Percentiles rank a stretch among this genome's conserved stretches.
phyloP scores from a whole-genome alignment of 1,139 yeast genomes.

The Cylindricascospora bacillispora region DNA sequence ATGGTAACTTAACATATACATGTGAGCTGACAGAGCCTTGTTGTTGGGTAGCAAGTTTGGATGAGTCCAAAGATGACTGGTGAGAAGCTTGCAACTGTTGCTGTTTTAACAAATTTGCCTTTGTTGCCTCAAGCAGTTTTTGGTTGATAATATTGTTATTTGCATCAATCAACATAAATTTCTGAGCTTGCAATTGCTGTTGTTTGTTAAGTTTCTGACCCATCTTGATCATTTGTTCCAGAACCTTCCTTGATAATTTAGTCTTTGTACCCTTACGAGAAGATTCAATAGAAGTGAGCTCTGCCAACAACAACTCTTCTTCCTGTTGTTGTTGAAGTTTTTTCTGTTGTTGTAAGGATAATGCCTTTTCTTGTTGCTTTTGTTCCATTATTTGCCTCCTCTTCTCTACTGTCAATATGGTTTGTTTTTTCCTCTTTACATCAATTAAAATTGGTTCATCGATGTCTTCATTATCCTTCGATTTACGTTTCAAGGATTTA shows the following conservation, averaged over 20 bases:
- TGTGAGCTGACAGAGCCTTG: constrained; percentile 32
- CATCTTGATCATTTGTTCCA: constrained; percentile 13
- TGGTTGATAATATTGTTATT: not conserved
- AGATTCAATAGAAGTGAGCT: constrained; percentile 6
- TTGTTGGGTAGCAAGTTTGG: constrained; percentile 11
- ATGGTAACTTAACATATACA: constrained; percentile 77
- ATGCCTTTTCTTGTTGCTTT: constrained; percentile 12
- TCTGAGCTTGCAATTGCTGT: constrained; percentile 5
- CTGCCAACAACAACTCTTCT: constrained; percentile 7
- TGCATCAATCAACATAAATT: not conserved
- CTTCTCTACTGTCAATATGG: constrained; percentile 22
- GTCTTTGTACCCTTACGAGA: constrained; percentile 8
- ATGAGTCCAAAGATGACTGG: constrained; percentile 6
- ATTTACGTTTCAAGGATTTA: constrained; percentile 64
- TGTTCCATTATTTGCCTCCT: constrained; percentile 9
- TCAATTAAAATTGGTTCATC: constrained; percentile 32
- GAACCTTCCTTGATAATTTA: constrained; percentile 12
- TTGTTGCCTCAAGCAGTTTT: constrained; percentile 3
- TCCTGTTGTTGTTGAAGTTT: constrained; percentile 4
- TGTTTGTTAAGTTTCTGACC: constrained; percentile 16
- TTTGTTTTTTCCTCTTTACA: constrained; percentile 45
- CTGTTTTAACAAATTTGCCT: constrained; percentile 2
- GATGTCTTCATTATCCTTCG: constrained; percentile 74
- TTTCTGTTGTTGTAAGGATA: constrained; percentile 8
- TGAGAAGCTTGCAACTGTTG: constrained; percentile 7